Conservation (phyloP, 371 early-diverging fungal genomes). For the Rhizopus sp. region DNA sequence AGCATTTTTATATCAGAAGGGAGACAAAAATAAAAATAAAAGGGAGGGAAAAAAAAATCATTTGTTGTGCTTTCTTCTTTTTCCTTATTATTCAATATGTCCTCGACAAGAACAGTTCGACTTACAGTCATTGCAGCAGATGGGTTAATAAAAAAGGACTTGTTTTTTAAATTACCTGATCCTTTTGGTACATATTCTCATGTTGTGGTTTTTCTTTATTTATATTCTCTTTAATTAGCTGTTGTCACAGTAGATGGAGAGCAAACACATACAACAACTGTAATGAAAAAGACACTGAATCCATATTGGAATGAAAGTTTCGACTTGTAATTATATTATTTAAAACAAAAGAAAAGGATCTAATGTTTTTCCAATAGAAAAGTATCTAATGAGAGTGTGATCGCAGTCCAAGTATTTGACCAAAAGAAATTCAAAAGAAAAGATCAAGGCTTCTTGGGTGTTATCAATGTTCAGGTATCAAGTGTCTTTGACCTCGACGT, state of each 20-base stretch:
- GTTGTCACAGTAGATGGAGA: constrained; percentile 93
- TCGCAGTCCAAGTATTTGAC: constrained; percentile 96
- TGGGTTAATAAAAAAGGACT: constrained; percentile 89
- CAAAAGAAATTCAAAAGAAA: constrained; percentile 95
- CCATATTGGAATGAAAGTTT: constrained; percentile 86
- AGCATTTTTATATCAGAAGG: constrained; percentile 37
- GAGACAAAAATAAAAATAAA: not conserved
- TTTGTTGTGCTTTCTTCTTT: constrained; percentile 8
- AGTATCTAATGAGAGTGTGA: constrained; percentile 77
- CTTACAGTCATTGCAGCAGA: constrained; percentile 88
- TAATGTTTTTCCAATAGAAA: constrained; percentile 44
- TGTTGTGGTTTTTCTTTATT: constrained; percentile 46
- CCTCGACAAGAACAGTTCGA: constrained; percentile 44
- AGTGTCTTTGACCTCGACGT: constrained; percentile 76
- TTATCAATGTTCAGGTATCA: constrained; percentile 85
- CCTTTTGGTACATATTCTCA: constrained; percentile 59
- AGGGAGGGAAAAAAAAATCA: constrained; percentile 2
- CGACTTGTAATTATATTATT: constrained; percentile 54
- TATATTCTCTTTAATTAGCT: constrained; percentile 74
- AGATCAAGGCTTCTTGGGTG: constrained; percentile 95
- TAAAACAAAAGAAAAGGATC: not conserved
- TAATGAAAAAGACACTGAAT: constrained; percentile 76
- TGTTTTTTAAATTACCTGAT: constrained; percentile 67
- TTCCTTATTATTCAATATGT: constrained; percentile 18
- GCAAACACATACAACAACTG: constrained; percentile 84